Base-by-base conservation (phyloP, 148 eudicot species). In the Linanthus parryae region DNA sequence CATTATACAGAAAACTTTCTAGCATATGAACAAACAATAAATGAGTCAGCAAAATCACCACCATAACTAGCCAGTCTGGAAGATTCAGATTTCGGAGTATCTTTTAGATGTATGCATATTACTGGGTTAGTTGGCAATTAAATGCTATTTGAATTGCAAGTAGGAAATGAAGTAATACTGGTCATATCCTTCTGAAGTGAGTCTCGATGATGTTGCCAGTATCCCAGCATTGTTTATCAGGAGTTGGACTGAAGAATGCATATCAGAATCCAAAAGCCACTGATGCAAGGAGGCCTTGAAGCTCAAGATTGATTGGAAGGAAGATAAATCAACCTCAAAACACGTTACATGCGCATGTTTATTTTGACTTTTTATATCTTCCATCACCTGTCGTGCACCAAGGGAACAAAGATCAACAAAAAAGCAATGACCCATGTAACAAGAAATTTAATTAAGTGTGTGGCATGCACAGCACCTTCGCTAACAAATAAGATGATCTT, bases 181-280 rank as follows among this genome's bases (percentile, higher is more conserved):
- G 58, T 92, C 98, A 54, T 63, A 70, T 58, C 85, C 94, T 50
- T 82, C 83, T 36, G 66, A 23, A n/a, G 81, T 87, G 70, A 47
- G 42, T 61, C 90, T 73, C 44, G 45, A 53, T 49, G 96, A 77
- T 39, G 80, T 84, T 70, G 96, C 96, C 21, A 88, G 68, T 49
- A 88, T 61, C 57, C 99, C 99, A 39, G 96, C 99, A 63, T 94
- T 94, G 67, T 94, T 94, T 58, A 94, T 84, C 50, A 94, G 69
- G 48, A 94, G 65, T 54, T 94, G 99, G 31, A 84, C 64, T n/a
- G 99, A 88, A 27, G 73, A 62, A 72, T 94, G 95, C 82, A 82
- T 36, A 67, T 76, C 71, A 61, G 75, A 70, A 56, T 82, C 79
- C 44, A 30, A 44, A 50, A 94, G 83, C 96, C 96, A 88, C 50